A percentile compares a stretch with the other conserved stretches of the same genome.
These are phyloP conservation scores for Trichosporon coremiiforme DNA, from an alignment of 1,284 basidiomycete genomes.

Conservation along the genomic window DNA sequence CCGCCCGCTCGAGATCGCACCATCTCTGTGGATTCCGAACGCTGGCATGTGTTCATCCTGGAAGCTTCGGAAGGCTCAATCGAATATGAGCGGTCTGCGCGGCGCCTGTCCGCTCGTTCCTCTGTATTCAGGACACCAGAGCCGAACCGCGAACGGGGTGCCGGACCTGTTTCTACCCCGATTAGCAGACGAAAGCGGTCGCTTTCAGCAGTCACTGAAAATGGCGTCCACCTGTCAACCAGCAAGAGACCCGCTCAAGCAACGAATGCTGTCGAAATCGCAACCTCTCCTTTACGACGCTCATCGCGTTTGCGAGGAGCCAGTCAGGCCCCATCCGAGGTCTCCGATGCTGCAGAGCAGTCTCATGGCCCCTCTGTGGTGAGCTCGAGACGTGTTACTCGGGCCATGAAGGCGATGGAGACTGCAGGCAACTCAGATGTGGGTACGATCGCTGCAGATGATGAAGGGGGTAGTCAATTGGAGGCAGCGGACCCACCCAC, in stretches of 20 bases:
- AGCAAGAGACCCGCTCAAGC: background rate
- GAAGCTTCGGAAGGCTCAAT: conserved; percentile 1
- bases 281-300: background rate
- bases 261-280: background rate
- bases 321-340: background rate
- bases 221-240: background rate
- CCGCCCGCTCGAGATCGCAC: background rate
- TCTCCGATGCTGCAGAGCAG: background rate
- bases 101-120: background rate
- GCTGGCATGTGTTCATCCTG: background rate
- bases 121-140: background rate
- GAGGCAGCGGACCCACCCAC: too few relatives aligned
- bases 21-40: background rate
- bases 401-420: background rate
- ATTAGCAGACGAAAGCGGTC: conserved; percentile 1
- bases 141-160: background rate
- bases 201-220: background rate
- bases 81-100: background rate
- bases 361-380: background rate
- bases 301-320: background rate
- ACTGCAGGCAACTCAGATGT: background rate
- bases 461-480: too few relatives aligned
- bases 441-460: too few relatives aligned
- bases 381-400: background rate
- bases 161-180: background rate